A percentile compares a stretch with the other conserved stretches of the same genome.
Conservation (phyloP, 1,284 basidiomycete genomes). For the Ustilago curta region DNA sequence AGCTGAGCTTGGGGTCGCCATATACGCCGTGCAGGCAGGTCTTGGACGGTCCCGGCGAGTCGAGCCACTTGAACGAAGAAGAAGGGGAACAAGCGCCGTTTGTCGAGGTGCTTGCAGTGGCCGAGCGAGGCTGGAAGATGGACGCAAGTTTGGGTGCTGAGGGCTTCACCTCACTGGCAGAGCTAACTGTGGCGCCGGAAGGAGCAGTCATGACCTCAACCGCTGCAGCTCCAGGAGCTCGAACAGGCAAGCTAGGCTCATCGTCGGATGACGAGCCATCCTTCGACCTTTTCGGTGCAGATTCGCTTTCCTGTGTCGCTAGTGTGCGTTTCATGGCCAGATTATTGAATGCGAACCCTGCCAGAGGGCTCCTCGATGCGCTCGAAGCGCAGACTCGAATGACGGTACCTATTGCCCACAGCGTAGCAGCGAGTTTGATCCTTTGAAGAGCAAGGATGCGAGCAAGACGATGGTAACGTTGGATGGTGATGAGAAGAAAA, state of each 20-base stretch:
- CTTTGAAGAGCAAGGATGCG: too few relatives aligned
- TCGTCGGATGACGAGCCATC: conserved; percentile 21
- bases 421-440: conserved; percentile 5
- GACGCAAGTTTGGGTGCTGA: conserved; percentile 33
- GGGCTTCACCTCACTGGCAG: neutral
- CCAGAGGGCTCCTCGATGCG: conserved; percentile 14
- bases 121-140: conserved; percentile 37
- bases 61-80: conserved; percentile 35
- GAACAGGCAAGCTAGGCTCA: conserved; percentile 4
- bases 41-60: conserved; percentile 19
- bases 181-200: neutral
- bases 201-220: neutral
- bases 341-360: neutral
- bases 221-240: conserved; percentile 1
- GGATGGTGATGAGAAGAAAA: conserved; percentile 5
- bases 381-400: conserved; percentile 5
- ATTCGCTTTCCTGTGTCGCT: neutral
- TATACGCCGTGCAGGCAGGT: conserved; percentile 46
- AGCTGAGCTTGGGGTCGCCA: conserved; percentile 24
- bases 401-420: conserved; percentile 15
- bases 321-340: conserved; percentile 31
- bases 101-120: neutral
- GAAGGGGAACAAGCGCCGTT: conserved; percentile 8
- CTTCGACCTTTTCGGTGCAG: conserved; percentile 12
- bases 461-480: too few relatives aligned